Evolutionary conservation across 257 asterid genomes (phyloP).

Genomic region (Solanum clarkiae): DNA sequence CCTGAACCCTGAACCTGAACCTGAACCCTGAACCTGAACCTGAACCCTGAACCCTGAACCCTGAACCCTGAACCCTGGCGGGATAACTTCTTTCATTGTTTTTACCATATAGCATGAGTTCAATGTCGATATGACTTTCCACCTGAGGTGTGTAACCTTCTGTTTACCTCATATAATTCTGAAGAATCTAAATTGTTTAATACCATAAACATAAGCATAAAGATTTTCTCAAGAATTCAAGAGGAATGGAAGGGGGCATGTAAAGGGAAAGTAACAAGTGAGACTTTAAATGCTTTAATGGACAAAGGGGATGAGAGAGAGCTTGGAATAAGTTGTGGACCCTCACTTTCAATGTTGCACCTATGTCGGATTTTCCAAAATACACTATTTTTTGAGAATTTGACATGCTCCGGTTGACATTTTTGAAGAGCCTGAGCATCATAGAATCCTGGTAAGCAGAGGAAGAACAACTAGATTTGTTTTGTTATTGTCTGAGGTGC

Average conservation of each 20-base stretch:
- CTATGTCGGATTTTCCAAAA: not conserved
- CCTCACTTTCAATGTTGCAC: not conserved
- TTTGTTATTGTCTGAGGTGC: not conserved
- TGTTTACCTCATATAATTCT: not conserved
- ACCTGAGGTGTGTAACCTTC: not conserved
- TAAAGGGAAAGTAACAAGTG: not conserved
- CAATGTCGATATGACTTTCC: not conserved
- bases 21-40: too few relatives aligned
- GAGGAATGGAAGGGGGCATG: not conserved
- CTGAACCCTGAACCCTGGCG: too few relatives aligned
- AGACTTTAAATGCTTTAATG: not conserved
- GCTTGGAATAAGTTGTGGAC: not conserved
- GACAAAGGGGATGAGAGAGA: not conserved
- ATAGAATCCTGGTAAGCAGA: not conserved
- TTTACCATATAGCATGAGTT: not conserved
- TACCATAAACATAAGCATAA: not conserved
- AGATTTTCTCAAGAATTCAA: not conserved
- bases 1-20: too few relatives aligned
- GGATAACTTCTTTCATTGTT: not conserved
- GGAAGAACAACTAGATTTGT: not conserved
- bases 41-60: too few relatives aligned
- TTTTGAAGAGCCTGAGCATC: not conserved
- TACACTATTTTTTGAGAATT: not conserved
- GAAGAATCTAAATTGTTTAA: not conserved
- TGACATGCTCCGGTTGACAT: not conserved